A percentile compares a stretch with the other conserved stretches of the same genome.
Evolutionary conservation across 192 early-diverging fungal species (phyloP).

Genomic region (Entomortierella lignicola): DNA sequence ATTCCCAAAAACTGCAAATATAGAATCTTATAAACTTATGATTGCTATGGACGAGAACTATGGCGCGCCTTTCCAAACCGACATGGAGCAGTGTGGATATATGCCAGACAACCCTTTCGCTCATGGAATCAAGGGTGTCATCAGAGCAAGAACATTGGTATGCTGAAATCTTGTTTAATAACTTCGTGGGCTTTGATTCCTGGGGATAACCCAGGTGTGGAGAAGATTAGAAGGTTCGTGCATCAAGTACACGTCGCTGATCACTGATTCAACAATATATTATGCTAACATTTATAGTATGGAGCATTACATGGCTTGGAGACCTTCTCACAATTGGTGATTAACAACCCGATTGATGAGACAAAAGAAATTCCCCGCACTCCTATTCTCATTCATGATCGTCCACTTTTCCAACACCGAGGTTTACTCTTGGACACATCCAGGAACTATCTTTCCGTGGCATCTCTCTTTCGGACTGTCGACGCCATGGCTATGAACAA

Average conservation of each 20-base stretch:
- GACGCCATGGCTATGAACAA: constrained; percentile 88
- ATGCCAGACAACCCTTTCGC: constrained; percentile 3
- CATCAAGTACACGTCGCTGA: background rate
- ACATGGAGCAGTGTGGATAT: constrained; percentile 7
- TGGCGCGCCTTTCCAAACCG: constrained; percentile 16
- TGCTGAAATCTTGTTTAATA: background rate
- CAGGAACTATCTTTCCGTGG: constrained; percentile 76
- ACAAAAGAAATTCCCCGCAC: constrained; percentile 41
- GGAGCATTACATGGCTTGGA: constrained; percentile 80
- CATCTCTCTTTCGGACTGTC: constrained; percentile 72
- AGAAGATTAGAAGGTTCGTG: background rate
- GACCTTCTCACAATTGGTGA: constrained; percentile 77
- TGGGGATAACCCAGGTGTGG: background rate
- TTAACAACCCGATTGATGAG: constrained; percentile 33
- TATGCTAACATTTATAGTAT: constrained; percentile 53
- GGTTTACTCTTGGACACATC: constrained; percentile 80
- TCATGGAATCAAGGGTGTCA: constrained; percentile 12
- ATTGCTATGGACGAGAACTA: constrained; percentile 30
- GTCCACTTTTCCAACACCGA: constrained; percentile 72
- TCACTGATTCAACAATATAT: background rate
- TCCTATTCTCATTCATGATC: constrained; percentile 64
- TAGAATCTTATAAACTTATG: constrained; percentile 34
- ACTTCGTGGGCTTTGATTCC: too few species aligned
- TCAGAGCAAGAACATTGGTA: constrained; percentile 44
- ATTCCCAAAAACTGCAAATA: background rate